Percentiles rank a stretch among this genome's conserved stretches.
Conservation (phyloP, 169 alveolate genomes). For the Eimeria praecox region DNA sequence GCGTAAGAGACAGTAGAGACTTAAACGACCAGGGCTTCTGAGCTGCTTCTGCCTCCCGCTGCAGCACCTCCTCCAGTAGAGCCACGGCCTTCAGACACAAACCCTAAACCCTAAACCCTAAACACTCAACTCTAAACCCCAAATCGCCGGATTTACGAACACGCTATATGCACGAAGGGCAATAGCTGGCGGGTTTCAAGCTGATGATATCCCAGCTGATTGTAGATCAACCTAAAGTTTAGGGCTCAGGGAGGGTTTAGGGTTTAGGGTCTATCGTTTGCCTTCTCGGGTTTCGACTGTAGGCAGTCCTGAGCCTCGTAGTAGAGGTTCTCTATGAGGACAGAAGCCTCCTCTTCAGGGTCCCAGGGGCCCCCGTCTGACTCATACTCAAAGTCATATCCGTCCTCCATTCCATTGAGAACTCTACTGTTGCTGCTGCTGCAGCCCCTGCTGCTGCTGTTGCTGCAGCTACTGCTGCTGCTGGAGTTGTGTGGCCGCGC, state of each 20-base stretch:
- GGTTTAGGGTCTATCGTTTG: slow-evolving; percentile 31
- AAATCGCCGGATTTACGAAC: not conserved
- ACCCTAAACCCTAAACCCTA: not conserved
- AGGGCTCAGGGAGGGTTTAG: not conserved
- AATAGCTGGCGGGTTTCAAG: not conserved
- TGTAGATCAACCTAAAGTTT: not conserved
- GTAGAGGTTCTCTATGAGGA: slow-evolving; percentile 51
- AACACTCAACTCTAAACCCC: not conserved
- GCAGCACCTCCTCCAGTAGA: slow-evolving; percentile 56
- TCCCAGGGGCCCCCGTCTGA: slow-evolving; percentile 75
- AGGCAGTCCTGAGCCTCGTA: slow-evolving; percentile 71
- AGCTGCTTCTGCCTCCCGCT: slow-evolving; percentile 61
- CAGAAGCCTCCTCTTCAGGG: slow-evolving; percentile 47
- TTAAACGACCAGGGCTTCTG: slow-evolving; percentile 58
- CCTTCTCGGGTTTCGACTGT: slow-evolving; percentile 54
- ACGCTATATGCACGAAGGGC: not conserved
- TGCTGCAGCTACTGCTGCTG: slow-evolving; percentile 34
- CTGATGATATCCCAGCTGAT: not conserved
- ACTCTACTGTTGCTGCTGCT: slow-evolving; percentile 9
- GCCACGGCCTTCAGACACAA: slow-evolving; percentile 52
- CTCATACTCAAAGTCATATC: slow-evolving; percentile 61
- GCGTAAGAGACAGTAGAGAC: slow-evolving; percentile 48
- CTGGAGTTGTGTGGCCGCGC: slow-evolving; percentile 13
- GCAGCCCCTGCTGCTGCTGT: not conserved
- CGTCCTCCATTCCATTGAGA: slow-evolving; percentile 57